These are phyloP conservation scores for Suhomyces faveliae DNA, from an alignment of 805 yeast genomes.

Conservation along the genomic window DNA sequence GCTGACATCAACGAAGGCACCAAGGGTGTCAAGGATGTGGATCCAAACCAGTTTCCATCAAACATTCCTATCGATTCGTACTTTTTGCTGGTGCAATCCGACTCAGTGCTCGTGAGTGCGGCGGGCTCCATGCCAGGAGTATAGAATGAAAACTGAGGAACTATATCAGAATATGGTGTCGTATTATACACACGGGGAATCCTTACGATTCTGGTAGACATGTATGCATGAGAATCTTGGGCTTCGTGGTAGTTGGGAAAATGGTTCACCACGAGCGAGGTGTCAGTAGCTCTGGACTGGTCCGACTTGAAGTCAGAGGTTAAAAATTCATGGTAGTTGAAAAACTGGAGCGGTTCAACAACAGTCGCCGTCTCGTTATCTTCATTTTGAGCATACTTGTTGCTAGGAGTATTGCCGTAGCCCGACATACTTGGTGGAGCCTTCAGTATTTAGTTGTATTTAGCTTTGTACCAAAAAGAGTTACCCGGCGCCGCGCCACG, in stretches of 20 bases:
- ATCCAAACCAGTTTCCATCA: constrained; percentile 49
- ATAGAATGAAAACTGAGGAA: constrained; percentile 55
- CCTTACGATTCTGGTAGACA: constrained; percentile 57
- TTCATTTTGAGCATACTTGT: constrained; percentile 14
- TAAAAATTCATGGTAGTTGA: constrained; percentile 67
- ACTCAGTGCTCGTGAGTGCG: constrained; percentile 34
- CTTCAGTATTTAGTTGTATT: not conserved
- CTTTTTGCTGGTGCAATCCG: not conserved
- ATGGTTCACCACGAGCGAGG: constrained; percentile 55
- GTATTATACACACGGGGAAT: constrained; percentile 53
- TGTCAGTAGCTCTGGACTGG: constrained; percentile 13
- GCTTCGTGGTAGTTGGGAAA: constrained; percentile 58
- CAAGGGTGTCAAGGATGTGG: constrained; percentile 49
- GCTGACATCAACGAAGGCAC: constrained; percentile 23
- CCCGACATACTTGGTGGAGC: not conserved
- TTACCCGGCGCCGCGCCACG: not conserved
- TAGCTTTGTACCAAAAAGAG: not conserved
- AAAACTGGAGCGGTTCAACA: constrained; percentile 35
- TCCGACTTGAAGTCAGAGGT: constrained; percentile 28
- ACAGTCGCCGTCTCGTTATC: not conserved
- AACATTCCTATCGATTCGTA: constrained; percentile 40
- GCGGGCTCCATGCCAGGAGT: constrained; percentile 67
- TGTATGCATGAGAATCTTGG: constrained; percentile 24
- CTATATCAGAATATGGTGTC: constrained; percentile 28
- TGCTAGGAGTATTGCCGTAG: constrained; percentile 19